A percentile compares a stretch with the other conserved stretches of the same genome.
Evolutionary conservation across 352 stramenopile genomes (phyloP).

Genomic region (Phytopythium oedochilum): DNA sequence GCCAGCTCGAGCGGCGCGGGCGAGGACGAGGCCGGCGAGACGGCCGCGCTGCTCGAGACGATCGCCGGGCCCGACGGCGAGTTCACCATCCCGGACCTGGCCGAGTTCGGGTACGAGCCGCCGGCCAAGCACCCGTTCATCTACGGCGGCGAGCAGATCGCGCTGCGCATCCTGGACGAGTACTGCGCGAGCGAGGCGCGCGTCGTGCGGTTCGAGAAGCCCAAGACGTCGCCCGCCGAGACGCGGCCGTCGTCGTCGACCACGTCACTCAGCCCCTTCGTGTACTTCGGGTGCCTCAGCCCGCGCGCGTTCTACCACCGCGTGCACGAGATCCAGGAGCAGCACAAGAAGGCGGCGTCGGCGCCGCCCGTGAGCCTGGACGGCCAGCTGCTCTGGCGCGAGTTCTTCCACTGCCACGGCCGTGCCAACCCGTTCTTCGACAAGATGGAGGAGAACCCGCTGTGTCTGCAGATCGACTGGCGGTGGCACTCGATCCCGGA

Average conservation of each 20-base stretch:
- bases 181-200: conserved; percentile 80
- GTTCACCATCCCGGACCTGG: conserved; percentile 62
- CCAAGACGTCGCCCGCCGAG: conserved; percentile 93
- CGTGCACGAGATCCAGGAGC: conserved; percentile 72
- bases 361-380: conserved; percentile 91
- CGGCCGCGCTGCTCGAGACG: conserved; percentile 21
- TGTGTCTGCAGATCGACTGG: conserved; percentile 86
- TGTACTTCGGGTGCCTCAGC: conserved; percentile 93
- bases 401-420: conserved; percentile 92
- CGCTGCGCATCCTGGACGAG: conserved; percentile 52
- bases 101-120: conserved; percentile 57
- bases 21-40: conserved; percentile 10
- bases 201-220: conserved; percentile 96
- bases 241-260: conserved; percentile 89
- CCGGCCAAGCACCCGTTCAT: conserved; percentile 63
- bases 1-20: conserved; percentile 9
- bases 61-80: conserved; percentile 54
- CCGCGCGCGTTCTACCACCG: conserved; percentile 89
- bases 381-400: conserved; percentile 94
- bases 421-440: conserved; percentile 87
- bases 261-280: conserved; percentile 93
- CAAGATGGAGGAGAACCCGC: conserved; percentile 93
- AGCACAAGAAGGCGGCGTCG: conserved; percentile 54
- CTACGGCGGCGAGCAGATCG: conserved; percentile 67
- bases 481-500: conserved; percentile 84